Evolutionary conservation across 306 rosid species (phyloP), one percentile per base, ranked within the genome.

Genomic region (Cucurbita maxima): DNA sequence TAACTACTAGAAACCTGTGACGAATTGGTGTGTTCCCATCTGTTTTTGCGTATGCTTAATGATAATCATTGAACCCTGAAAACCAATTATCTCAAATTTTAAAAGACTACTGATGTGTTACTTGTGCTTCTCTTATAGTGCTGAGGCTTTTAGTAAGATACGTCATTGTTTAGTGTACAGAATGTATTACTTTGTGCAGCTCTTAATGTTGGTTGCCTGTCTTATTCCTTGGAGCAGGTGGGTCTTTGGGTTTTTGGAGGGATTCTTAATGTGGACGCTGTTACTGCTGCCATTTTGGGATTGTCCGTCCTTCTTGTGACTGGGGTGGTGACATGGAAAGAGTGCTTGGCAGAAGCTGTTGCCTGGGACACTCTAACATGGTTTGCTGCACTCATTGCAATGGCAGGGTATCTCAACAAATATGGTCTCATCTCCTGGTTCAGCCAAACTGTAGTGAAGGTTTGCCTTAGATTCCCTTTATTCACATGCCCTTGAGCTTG

Each of bases 341-440:
- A 95, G 85, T 95, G 99, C 86, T 86, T 95, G 76, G 89, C 82
- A 74, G 99, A 95, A 78, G 80, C 96, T 61, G 99, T 95, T 83
- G 99, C 99, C 72, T 95, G 99, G 99, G 99, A 95, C 74, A 95
- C 99, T 41, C 91, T 95, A 73, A 95, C 96, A 3, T 95, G 97
- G 99, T 95, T 95, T 82, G 99, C 99, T 79, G 99, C 99, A 43
- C 99, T 95, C 76, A 95, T 95, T 81, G 97, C 99, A 66, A 95
- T 95, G 99, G 99, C 97, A 53, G 99, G 99, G 59, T 95, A 95
- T 83, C 89, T 95, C 84, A 95, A 95, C 87, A 95, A 95, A 87
- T 95, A 95, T 73, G 97, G 97, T 73, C 99, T 95, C 67, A 95
- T 95, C 79, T 75, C 99, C 71, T 95, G 99, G 99, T 95, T 95